Conservation (phyloP, 768 basidiomycete species). For the Lactifluus hygrophoroides region DNA sequence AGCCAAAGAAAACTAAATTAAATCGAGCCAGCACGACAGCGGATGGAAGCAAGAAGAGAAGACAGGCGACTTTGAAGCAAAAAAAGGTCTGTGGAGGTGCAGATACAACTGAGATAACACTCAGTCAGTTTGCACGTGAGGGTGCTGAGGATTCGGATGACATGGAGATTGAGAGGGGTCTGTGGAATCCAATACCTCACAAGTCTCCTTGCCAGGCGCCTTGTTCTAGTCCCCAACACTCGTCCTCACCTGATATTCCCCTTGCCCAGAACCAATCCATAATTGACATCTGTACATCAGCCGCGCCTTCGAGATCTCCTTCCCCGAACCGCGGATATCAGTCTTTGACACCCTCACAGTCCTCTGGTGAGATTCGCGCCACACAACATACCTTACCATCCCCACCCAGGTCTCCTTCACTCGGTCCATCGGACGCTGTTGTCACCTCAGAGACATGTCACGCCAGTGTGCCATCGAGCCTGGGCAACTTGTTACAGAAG, state of each 20-base stretch:
- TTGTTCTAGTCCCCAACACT: neutral
- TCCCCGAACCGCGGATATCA: neutral
- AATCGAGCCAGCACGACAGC: slow-evolving; percentile 35
- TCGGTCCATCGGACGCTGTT: neutral
- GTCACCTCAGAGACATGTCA: neutral
- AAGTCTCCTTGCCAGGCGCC: neutral
- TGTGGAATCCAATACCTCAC: slow-evolving; percentile 15
- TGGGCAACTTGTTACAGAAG: neutral
- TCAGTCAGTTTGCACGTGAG: slow-evolving; percentile 37
- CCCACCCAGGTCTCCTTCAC: neutral
- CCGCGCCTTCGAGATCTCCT: slow-evolving; percentile 12
- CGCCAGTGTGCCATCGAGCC: neutral
- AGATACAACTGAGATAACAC: slow-evolving; percentile 23
- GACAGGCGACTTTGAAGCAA: slow-evolving; percentile 13
- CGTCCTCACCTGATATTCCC: slow-evolving; percentile 21
- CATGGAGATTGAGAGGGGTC: slow-evolving; percentile 43
- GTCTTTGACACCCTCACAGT: neutral
- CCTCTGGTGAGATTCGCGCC: neutral
- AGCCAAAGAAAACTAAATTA: slow-evolving; percentile 29
- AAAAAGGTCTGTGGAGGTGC: slow-evolving; percentile 25
- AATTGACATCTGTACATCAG: slow-evolving; percentile 19
- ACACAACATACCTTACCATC: neutral
- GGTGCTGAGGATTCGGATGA: slow-evolving; percentile 49
- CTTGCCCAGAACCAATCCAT: slow-evolving; percentile 12
- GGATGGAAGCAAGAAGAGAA: slow-evolving; percentile 29